phyloP scores from a whole-genome alignment of 2,329 filamentous ascomycete species.

The Claviceps purpurea region DNA sequence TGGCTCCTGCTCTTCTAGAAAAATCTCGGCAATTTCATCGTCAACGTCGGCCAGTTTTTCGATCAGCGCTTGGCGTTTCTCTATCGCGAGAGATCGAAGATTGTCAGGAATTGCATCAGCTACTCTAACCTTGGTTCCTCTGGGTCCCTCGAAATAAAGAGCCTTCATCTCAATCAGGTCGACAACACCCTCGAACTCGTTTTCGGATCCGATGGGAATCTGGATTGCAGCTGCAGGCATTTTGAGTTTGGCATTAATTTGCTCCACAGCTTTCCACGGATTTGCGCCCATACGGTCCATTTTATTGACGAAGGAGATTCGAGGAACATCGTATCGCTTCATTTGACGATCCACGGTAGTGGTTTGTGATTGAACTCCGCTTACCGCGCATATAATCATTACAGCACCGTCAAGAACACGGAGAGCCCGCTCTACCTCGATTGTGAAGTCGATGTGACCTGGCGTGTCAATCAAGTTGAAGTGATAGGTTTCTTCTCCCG shows the following conservation, averaged over 20 bases:
- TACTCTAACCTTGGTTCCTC: slow-evolving; percentile 63
- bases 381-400: slow-evolving; percentile 97
- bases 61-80: slow-evolving; percentile 76
- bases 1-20: slow-evolving; percentile 75
- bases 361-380: slow-evolving; percentile 93
- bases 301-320: slow-evolving; percentile 97
- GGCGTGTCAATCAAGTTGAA: slow-evolving; percentile 98
- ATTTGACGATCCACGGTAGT: slow-evolving; percentile 98
- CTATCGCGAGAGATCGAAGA: slow-evolving; percentile 58
- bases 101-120: slow-evolving; percentile 74
- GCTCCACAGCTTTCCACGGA: slow-evolving; percentile 92
- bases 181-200: slow-evolving; percentile 83
- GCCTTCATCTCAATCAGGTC: slow-evolving; percentile 87
- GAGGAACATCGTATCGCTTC: slow-evolving; percentile 92
- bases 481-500: slow-evolving; percentile 82
- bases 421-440: slow-evolving; percentile 91
- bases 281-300: slow-evolving; percentile 99
- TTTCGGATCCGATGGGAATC: slow-evolving; percentile 84
- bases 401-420: slow-evolving; percentile 92
- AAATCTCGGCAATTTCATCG: slow-evolving; percentile 92
- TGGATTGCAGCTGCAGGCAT: slow-evolving; percentile 87
- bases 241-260: slow-evolving; percentile 94
- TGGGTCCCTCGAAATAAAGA: slow-evolving; percentile 78
- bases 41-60: slow-evolving; percentile 96
- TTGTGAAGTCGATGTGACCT: slow-evolving; percentile 97